These are phyloP conservation scores for Populus hybrid DNA, from an alignment of 441 rosid species.

Conservation along the genomic window DNA sequence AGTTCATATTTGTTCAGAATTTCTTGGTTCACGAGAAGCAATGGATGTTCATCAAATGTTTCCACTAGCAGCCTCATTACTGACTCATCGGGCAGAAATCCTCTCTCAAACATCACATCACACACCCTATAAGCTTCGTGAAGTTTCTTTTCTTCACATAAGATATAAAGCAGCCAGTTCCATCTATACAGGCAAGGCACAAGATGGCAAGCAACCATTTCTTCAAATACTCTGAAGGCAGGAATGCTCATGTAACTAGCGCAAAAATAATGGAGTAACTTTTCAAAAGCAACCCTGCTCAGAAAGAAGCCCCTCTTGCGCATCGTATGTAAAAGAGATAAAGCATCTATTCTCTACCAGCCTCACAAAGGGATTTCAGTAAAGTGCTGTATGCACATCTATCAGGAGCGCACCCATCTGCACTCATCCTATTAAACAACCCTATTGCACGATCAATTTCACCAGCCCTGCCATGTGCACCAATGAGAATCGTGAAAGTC, in stretches of 20 bases:
- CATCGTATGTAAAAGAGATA: constrained; percentile 40
- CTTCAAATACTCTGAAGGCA: constrained; percentile 51
- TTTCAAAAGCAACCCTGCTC: constrained; percentile 37
- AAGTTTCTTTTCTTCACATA: constrained; percentile 43
- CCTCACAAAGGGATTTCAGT: constrained; percentile 49
- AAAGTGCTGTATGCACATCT: constrained; percentile 38
- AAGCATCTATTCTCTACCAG: constrained; percentile 46
- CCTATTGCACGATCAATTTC: constrained; percentile 50
- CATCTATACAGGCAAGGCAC: constrained; percentile 29
- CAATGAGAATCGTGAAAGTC: constrained; percentile 54
- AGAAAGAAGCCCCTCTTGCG: constrained; percentile 48
- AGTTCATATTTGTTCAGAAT: not conserved
- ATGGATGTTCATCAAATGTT: not conserved
- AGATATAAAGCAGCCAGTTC: constrained; percentile 41
- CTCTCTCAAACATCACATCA: constrained; percentile 36
- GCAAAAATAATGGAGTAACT: constrained; percentile 45
- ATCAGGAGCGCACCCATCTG: constrained; percentile 38
- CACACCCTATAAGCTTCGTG: constrained; percentile 39
- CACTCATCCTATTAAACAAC: constrained; percentile 47
- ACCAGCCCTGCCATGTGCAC: constrained; percentile 42
- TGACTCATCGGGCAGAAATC: constrained; percentile 24
- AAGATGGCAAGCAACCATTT: constrained; percentile 39
- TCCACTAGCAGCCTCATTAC: not conserved
- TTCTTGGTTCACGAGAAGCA: not conserved
- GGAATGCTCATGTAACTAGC: constrained; percentile 33